These are phyloP conservation scores for Stevia rebaudiana DNA, from an alignment of 140 eudicot species.

Conservation along the genomic window DNA sequence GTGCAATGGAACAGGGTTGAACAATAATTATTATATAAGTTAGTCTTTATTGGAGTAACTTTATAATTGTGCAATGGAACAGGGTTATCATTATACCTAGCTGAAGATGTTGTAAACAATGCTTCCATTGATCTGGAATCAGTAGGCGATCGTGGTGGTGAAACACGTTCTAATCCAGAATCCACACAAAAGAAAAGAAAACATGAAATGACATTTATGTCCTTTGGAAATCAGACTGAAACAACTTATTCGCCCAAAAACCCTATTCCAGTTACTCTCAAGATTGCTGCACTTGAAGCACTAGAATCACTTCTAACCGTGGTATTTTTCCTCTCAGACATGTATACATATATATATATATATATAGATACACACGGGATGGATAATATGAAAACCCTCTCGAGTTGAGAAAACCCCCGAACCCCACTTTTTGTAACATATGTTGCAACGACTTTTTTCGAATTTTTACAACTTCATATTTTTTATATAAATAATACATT, in stretches of 20 bases:
- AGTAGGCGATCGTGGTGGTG: conserved; percentile 23
- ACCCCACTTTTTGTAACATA: no score
- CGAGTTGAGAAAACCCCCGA: no score
- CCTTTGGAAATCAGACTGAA: conserved; percentile 37
- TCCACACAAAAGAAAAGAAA: conserved; percentile 66
- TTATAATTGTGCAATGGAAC: conserved; percentile 26
- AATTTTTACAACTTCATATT: no score
- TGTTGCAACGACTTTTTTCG: no score
- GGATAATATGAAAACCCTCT: no score
- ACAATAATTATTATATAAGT: neutral
- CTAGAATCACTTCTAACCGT: conserved; percentile 74
- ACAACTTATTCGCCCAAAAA: conserved; percentile 18
- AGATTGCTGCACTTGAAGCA: conserved; percentile 78
- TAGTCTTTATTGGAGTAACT: neutral
- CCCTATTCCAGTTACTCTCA: conserved; percentile 42
- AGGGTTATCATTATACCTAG: conserved; percentile 63
- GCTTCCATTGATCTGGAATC: conserved; percentile 52
- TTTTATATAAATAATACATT: no score
- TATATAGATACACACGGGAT: neutral
- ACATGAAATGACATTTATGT: conserved; percentile 35
- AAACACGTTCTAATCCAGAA: conserved; percentile 23
- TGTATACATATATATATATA: neutral
- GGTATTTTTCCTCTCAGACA: conserved; percentile 37
- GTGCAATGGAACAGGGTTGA: no score
- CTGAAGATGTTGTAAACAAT: conserved; percentile 50